These are phyloP conservation scores for Trichoderma arundinaceum DNA, from an alignment of 2,329 filamentous ascomycete genomes.

Conservation along the genomic window DNA sequence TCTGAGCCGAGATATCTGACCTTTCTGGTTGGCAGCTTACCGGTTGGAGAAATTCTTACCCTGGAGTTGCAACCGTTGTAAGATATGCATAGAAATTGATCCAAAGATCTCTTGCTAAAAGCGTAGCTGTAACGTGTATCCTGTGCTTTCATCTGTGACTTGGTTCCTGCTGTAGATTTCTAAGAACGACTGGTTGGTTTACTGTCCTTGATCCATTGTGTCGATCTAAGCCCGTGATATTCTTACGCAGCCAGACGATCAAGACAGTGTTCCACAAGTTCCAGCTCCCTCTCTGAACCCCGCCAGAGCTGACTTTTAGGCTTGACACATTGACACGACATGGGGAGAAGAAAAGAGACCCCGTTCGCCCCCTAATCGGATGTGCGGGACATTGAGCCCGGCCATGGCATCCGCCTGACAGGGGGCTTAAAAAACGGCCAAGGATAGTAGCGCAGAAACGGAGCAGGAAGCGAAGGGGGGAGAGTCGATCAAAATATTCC, in stretches of 20 bases:
- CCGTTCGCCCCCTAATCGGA: constrained; percentile 9
- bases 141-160: no score
- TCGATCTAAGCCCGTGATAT: no score
- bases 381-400: constrained; percentile 9
- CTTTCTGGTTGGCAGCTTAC: not conserved
- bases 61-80: not conserved
- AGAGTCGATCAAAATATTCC: constrained; percentile 24
- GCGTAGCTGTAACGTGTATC: no score
- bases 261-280: not conserved
- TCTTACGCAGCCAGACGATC: no score
- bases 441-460: constrained; percentile 5
- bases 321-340: not conserved
- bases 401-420: not conserved
- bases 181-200: no score
- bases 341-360: not conserved
- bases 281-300: not conserved
- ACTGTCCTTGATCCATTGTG: no score
- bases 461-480: constrained; percentile 17
- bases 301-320: not conserved
- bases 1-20: constrained; percentile 58
- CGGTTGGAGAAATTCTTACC: not conserved
- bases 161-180: no score
- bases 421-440: not conserved
- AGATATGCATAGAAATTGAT: no score
- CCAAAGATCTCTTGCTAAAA: no score